phyloP scores from a whole-genome alignment of 768 basidiomycete species.

The Rhizopogon rudus region DNA sequence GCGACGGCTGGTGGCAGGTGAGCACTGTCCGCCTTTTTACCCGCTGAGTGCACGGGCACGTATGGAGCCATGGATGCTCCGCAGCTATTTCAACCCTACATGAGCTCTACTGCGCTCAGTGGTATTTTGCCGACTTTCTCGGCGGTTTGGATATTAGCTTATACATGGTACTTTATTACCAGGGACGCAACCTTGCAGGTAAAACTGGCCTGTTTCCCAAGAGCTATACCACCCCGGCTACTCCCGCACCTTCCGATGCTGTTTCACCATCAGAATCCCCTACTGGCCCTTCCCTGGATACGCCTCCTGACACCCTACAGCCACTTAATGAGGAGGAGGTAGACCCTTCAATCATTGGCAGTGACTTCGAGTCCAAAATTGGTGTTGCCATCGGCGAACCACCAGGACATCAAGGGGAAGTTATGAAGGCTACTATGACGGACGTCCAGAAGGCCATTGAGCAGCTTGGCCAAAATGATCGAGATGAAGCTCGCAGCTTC shows the following conservation, averaged over 20 bases:
- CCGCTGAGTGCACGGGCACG: slow-evolving; percentile 6
- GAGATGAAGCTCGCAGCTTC: slow-evolving; percentile 63
- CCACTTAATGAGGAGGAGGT: slow-evolving; percentile 33
- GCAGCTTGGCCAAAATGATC: slow-evolving; percentile 62
- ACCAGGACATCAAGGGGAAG: slow-evolving; percentile 35
- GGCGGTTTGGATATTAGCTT: slow-evolving; percentile 3
- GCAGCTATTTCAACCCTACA: slow-evolving; percentile 2
- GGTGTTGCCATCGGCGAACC: slow-evolving; percentile 22
- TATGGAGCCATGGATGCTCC: neutral
- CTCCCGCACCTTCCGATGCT: slow-evolving; percentile 31
- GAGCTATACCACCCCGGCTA: slow-evolving; percentile 71
- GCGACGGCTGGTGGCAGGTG: slow-evolving; percentile 96
- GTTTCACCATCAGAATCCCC: slow-evolving; percentile 23
- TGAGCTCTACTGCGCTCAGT: slow-evolving; percentile 17
- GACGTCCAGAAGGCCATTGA: slow-evolving; percentile 91
- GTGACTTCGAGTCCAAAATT: slow-evolving; percentile 19
- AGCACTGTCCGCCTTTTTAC: slow-evolving; percentile 5
- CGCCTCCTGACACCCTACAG: slow-evolving; percentile 8
- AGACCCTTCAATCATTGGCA: slow-evolving; percentile 30
- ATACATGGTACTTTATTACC: slow-evolving; percentile 11
- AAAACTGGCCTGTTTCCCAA: slow-evolving; percentile 89
- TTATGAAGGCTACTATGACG: slow-evolving; percentile 86
- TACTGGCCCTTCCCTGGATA: slow-evolving; percentile 14
- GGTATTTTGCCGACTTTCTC: slow-evolving; percentile 15
- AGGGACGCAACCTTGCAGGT: slow-evolving; percentile 83